Evolutionary conservation across 2,329 filamentous ascomycete genomes (phyloP).

Genomic region (Aspergillus oerlinghausenensis): DNA sequence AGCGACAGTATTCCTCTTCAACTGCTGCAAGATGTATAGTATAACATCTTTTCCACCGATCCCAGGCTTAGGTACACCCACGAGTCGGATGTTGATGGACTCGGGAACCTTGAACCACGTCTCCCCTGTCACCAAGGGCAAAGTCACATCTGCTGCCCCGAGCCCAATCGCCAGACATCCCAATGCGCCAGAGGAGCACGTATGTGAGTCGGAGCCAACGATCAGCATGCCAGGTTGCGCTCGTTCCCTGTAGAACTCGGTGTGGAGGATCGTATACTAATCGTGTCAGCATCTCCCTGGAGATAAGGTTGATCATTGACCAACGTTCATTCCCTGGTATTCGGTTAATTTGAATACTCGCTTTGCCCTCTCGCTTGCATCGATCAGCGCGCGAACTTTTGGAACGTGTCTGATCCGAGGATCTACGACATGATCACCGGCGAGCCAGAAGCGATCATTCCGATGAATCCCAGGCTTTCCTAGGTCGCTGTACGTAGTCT

Average conservation of each 20-base stretch:
- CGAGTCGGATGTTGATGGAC: conserved; percentile 37
- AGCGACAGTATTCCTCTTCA: conserved; percentile 46
- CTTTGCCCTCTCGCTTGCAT: conserved; percentile 34
- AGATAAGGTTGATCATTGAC: neutral
- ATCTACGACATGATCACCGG: conserved; percentile 47
- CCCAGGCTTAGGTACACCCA: conserved; percentile 32
- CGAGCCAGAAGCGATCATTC: conserved; percentile 50
- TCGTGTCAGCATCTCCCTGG: neutral
- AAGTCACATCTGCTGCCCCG: conserved; percentile 44
- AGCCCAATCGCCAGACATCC: conserved; percentile 43
- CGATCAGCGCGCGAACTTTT: conserved; percentile 34
- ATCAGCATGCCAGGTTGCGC: conserved; percentile 44
- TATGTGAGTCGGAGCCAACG: conserved; percentile 46
- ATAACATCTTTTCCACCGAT: conserved; percentile 47
- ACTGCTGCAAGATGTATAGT: conserved; percentile 39
- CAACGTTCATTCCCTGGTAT: conserved; percentile 36
- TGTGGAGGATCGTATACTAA: conserved; percentile 44
- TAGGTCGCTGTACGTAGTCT: conserved; percentile 37
- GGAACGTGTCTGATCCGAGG: conserved; percentile 38
- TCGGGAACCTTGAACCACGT: conserved; percentile 48
- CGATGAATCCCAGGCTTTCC: conserved; percentile 44
- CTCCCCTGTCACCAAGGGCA: conserved; percentile 44
- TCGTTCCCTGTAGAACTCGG: conserved; percentile 43
- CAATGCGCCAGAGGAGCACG: conserved; percentile 42
- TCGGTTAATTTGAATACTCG: conserved; percentile 44